Base-by-base conservation (phyloP, 495 filamentous ascomycete genomes). In the Xylaria palmicola region DNA sequence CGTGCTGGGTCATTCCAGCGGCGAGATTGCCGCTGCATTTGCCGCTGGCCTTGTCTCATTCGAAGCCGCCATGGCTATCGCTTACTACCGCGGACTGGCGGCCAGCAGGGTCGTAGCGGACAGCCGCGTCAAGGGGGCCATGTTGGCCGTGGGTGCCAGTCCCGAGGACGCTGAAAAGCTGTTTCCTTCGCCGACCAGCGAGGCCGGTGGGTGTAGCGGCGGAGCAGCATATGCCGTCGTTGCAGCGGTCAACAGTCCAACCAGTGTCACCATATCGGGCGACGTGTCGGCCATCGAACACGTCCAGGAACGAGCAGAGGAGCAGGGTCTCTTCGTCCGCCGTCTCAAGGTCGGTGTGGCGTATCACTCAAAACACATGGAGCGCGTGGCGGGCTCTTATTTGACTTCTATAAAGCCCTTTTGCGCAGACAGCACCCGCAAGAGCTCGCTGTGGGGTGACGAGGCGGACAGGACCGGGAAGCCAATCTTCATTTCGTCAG, bases 201-300 rank as follows among this genome's bases (percentile, higher is more conserved):
- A 15, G 17, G 17, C 1, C 6, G 3, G 5, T 6, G 4, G 12
- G 7, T 48, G 19, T 8, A 12, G 44, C 6, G 40, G 19, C 49
- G 7, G 56, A 62, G n/a, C 52, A 3, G 56, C 62, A 13, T 3
- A 27, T 9, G 71, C 65, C 10, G 63, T 69, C 4, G 59, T 81
- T 12, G 82, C 79, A 0, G 83, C 79, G 54, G 63, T 77, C 32
- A 85, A 83, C 62, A 76, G 71, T 34, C 79, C 79, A 1, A 63
- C 45, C 4, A 81, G 72, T 53, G 62, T 75, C 13, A 83, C 82
- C 4, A 22, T 83, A 0, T 79, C 78, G 0, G 81, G 81, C 0
- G 74, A 78, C 26, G 51, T 61, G 0, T 57, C 62, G 0, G 74
- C 65, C 3, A 67, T 86, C 2, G 62, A 73, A 0, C 59, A 72